phyloP scores from a whole-genome alignment of 192 early-diverging fungal genomes.

The Dissophora ornata region DNA sequence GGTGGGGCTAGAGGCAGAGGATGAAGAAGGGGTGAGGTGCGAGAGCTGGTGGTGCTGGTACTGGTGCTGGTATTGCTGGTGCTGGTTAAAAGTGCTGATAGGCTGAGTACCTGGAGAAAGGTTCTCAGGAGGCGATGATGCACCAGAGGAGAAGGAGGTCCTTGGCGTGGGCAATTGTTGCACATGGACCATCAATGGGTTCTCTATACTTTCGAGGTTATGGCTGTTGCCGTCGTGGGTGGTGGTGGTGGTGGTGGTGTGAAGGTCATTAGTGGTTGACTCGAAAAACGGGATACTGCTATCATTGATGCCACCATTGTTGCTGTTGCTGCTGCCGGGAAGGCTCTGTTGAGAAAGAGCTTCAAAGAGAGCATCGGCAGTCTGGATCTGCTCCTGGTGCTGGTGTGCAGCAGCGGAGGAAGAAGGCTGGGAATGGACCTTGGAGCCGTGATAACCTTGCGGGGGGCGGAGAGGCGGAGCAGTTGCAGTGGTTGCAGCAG shows the following conservation, averaged over 20 bases:
- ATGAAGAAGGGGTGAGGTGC: slow-evolving; percentile 14
- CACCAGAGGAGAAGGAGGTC: slow-evolving; percentile 51
- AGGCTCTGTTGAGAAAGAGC: slow-evolving; percentile 25
- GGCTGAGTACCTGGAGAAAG: slow-evolving; percentile 28
- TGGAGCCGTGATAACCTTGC: background rate
- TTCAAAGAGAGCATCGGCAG: slow-evolving; percentile 48
- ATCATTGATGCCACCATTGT: background rate
- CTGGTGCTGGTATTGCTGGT: background rate
- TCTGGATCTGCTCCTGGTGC: slow-evolving; percentile 17
- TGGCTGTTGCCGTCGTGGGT: background rate
- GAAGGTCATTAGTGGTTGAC: background rate
- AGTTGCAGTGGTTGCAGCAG: slow-evolving; percentile 12
- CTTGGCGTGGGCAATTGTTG: slow-evolving; percentile 50
- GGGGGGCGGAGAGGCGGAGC: slow-evolving; percentile 16
- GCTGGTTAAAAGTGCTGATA: background rate
- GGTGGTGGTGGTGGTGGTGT: too few species aligned
- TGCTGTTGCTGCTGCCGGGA: background rate
- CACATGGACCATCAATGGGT: slow-evolving; percentile 46
- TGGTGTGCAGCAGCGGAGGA: background rate
- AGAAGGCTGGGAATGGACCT: background rate
- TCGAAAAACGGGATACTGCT: slow-evolving; percentile 10
- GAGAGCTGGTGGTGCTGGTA: slow-evolving; percentile 16
- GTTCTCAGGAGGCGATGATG: slow-evolving; percentile 44
- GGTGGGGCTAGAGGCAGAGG: slow-evolving; percentile 6
- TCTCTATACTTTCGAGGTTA: slow-evolving; percentile 9